These are phyloP conservation scores for Ceratocystis eucalypticola DNA, from an alignment of 2,329 filamentous ascomycete species.

Conservation along the genomic window DNA sequence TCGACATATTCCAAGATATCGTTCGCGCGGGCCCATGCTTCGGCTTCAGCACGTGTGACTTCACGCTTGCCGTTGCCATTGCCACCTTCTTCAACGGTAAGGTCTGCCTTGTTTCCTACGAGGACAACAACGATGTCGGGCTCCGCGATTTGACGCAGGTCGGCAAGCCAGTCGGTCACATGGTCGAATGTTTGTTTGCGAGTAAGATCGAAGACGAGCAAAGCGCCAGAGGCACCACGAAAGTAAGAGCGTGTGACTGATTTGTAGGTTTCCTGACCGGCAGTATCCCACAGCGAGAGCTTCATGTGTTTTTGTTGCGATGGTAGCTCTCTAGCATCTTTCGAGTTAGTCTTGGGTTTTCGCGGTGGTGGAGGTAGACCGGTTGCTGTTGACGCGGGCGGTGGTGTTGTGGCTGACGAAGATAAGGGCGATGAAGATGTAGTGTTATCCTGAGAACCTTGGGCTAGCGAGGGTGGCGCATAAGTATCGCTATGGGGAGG, in stretches of 20 bases:
- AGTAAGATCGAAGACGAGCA: slow-evolving; percentile 92
- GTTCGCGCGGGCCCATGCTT: slow-evolving; percentile 77
- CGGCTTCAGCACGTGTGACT: slow-evolving; percentile 69
- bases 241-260: slow-evolving; percentile 91
- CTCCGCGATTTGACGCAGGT: slow-evolving; percentile 88
- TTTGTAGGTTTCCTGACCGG: slow-evolving; percentile 95
- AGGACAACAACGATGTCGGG: slow-evolving; percentile 88
- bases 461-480: slow-evolving; percentile 19
- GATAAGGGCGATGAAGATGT: slow-evolving; percentile 15
- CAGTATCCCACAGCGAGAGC: slow-evolving; percentile 87
- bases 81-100: slow-evolving; percentile 37
- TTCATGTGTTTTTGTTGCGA: slow-evolving; percentile 68
- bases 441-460: slow-evolving; percentile 15
- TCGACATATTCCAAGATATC: slow-evolving; percentile 88
- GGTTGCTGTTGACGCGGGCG: not conserved
- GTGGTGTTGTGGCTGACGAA: slow-evolving; percentile 21
- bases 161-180: slow-evolving; percentile 85
- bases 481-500: slow-evolving; percentile 51
- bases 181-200: slow-evolving; percentile 73
- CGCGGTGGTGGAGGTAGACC: slow-evolving; percentile 43
- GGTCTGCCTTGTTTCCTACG: slow-evolving; percentile 89
- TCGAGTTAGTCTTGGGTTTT: slow-evolving; percentile 23
- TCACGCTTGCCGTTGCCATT: slow-evolving; percentile 45
- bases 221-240: slow-evolving; percentile 54
- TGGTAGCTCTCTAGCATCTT: not conserved